A percentile compares a stretch with the other conserved stretches of the same genome.
Evolutionary conservation across 2,329 filamentous ascomycete genomes (phyloP).

Genomic region (Fusarium multiceps): DNA sequence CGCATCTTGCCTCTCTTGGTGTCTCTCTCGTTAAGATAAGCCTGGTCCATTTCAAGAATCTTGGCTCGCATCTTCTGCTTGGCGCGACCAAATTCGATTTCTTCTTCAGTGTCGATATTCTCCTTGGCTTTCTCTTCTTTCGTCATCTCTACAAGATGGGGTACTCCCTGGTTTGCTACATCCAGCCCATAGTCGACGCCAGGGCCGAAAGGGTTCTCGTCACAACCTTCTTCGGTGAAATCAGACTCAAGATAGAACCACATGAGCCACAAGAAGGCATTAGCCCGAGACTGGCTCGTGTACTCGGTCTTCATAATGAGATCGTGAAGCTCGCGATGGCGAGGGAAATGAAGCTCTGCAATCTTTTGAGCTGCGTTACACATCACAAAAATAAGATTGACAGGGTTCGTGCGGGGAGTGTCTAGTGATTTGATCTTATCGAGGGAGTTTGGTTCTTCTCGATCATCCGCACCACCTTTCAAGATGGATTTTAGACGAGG

Average conservation of each 20-base stretch:
- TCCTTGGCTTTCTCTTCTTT: conserved; percentile 73
- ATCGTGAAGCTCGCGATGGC: conserved; percentile 91
- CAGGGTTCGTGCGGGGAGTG: conserved; percentile 87
- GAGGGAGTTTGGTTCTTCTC: conserved; percentile 82
- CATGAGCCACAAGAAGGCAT: conserved; percentile 95
- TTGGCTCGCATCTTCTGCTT: conserved; percentile 80
- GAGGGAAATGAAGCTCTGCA: conserved; percentile 90
- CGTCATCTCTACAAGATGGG: conserved; percentile 72
- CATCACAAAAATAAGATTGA: conserved; percentile 96
- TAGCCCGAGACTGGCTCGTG: conserved; percentile 84
- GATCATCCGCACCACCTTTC: conserved; percentile 94
- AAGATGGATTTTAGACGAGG: conserved; percentile 96
- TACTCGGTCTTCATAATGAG: conserved; percentile 90
- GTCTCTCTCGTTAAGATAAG: conserved; percentile 71
- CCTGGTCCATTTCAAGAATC: conserved; percentile 81
- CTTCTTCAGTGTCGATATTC: conserved; percentile 78
- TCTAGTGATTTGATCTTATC: conserved; percentile 78
- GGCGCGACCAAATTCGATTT: conserved; percentile 75
- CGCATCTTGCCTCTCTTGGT: conserved; percentile 64
- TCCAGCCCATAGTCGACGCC: conserved; percentile 73
- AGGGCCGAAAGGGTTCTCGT: conserved; percentile 89
- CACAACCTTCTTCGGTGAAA: conserved; percentile 87
- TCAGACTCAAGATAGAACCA: conserved; percentile 99
- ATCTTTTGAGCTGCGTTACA: conserved; percentile 90
- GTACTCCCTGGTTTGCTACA: conserved; percentile 76